Evolutionary conservation across 1,139 yeast genomes (phyloP).

Genomic region (Debaryomycetaceae sp.): DNA sequence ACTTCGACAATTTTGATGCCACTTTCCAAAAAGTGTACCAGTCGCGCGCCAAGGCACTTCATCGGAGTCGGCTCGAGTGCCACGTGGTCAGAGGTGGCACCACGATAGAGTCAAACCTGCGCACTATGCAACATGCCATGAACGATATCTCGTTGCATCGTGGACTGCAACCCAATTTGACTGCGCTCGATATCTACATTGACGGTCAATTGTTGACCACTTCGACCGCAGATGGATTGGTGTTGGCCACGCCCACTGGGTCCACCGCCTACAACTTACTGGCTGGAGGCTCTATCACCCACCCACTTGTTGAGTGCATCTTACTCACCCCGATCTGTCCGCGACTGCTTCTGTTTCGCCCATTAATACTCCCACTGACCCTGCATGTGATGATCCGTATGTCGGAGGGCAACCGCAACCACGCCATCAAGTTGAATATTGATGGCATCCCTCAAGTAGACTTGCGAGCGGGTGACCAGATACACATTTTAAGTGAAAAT

Average conservation of each 20-base stretch:
- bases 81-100: constrained; percentile 61
- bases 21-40: constrained; percentile 65
- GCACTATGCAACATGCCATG: constrained; percentile 65
- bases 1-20: constrained; percentile 54
- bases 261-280: constrained; percentile 90
- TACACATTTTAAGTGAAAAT: constrained; percentile 61
- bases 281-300: constrained; percentile 90
- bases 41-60: constrained; percentile 65
- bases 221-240: constrained; percentile 88
- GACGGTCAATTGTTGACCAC: constrained; percentile 82
- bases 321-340: constrained; percentile 88
- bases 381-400: constrained; percentile 66
- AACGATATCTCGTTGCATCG: constrained; percentile 86
- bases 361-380: constrained; percentile 71
- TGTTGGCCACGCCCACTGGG: constrained; percentile 87
- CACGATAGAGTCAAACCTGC: constrained; percentile 12
- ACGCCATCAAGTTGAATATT: constrained; percentile 53
- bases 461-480: constrained; percentile 71
- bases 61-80: constrained; percentile 75
- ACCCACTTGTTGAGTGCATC: constrained; percentile 81
- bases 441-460: constrained; percentile 78
- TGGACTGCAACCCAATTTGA: constrained; percentile 82
- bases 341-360: constrained; percentile 80
- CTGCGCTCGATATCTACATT: constrained; percentile 74
- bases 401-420: constrained; percentile 45